Base-by-base conservation (phyloP, 768 basidiomycete genomes). In the Rhizopogon vesiculosus region DNA sequence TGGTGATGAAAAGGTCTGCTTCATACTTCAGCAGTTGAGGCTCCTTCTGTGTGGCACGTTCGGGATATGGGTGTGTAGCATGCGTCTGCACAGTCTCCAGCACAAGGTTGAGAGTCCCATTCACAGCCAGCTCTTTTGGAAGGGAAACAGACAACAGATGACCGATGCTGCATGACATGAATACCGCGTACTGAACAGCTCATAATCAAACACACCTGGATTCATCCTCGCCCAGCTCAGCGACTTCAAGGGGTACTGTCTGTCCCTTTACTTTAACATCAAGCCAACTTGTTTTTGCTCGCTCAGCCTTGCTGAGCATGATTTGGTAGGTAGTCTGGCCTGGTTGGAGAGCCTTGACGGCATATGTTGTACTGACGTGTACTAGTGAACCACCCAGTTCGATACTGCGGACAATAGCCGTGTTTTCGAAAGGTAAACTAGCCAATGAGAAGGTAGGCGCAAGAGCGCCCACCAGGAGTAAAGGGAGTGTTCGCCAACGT, bases 341-440 rank as follows among this genome's bases (percentile, higher is more conserved):
- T 56, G 81, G 75, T 59, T 82, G 78, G 43, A 88, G 78, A 39
- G 90, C 82, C 66, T 84, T 89, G 67, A 93, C 82, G 18, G 89
- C 85, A 72, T 88, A 97, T 46, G 92, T 90, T 45, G 94, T 96
- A 53, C 85, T 90, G 77, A 94, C 84, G 75, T 89, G 86, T 54
- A 93, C 88, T 22, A 92, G 79, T 18, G 94, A 80, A 51, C 95
- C 95, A 38, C 89, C 93, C 22, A 97, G 88, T 63, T 97, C 95
- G 56, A 93, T 78, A 5, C 89, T 86, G 64, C 93, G 87, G 33
- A 94, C 90, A 58, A 98, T 80, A 59, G 88, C 91, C 19, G 89
- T 91, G 62, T 93, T 93, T 80, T 92, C 91, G 72, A 92, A 92
- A 1, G 85, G 79, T 63, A 76, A 74, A 58, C 71, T 68, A 4